Evolutionary conservation across 2,329 filamentous ascomycete genomes (phyloP), one percentile per base, ranked within the genome.

Genomic region (Penicillium brevicompactum): DNA sequence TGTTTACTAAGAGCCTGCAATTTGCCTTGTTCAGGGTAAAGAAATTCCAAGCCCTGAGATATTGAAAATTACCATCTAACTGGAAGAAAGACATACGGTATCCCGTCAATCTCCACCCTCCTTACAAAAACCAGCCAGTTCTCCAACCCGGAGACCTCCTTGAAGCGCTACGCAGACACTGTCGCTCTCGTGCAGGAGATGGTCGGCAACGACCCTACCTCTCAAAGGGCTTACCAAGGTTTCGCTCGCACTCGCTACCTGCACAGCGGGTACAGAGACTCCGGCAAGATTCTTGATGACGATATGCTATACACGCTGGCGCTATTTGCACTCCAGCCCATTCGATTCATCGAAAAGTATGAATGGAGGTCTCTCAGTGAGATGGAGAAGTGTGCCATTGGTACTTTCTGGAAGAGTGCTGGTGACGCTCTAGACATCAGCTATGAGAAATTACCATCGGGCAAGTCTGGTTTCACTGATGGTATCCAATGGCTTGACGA

Each of bases 351-450:
- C 31, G 69, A 79, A 5, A 74, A 75, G 5, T 89, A 85, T 64
- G 90, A 93, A 68, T 93, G 89, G 89, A 82, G 90, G 2, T 38
- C 74, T 4, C 70, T 90, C 21, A 87, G 81, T 14, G 83, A 87
- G 0, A 78, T 92, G 72, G 90, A 92, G 70, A 70, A 78, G 9
- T 89, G 87, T 58, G 88, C 87, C 0, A 72, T 87, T 30, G 86
- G 83, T 14, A 85, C 84, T 0, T 85, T 89, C 65, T 92, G 88
- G 88, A 89, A 89, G 70, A 79, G 80, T 49, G 74, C 90, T 14
- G 89, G 88, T 13, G 86, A 91, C 62, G 83, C 84, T 49, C 88
- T 92, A 84, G 81, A 79, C 0, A 88, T 92, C 52, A 72, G 74
- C 3, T 83, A 77, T 46, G 71, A 73, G 2, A 66, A 58, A 1